Base-by-base conservation (phyloP, 257 asterid species). In the Salvia rosmarinus region DNA sequence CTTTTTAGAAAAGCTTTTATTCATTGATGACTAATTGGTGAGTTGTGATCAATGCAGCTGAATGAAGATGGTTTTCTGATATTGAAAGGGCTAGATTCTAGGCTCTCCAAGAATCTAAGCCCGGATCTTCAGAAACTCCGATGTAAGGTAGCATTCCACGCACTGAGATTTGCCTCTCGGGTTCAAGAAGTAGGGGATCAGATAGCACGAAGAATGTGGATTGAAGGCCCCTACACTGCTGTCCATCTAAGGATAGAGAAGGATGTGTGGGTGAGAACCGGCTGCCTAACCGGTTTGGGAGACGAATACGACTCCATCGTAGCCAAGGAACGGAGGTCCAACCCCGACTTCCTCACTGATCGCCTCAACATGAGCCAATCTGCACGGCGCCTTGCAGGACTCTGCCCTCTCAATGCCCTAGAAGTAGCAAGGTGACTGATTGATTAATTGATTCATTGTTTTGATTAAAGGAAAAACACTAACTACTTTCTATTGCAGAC, bases 71-170 rank as follows among this genome's bases (percentile, higher is more conserved):
- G 91, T 7, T 64, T 88, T 56, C 82, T 88, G 23, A 84, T 88
- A 75, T 17, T 88, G 69, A 87, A 87, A 79, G 90, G 90, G 42
- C 60, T 87, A 4, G 94, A 87, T 70, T 82, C 89, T 40, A 82
- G 85, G 71, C 89, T 87, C 75, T 85, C 91, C 40, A 85, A 84
- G 84, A 88, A 86, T 82, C 91, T 88, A 25, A 77, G 81, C 20
- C 79, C 82, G 4, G 95, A 88, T 73, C 87, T 88, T 70, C 95
- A 84, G 80, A 88, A 85, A 80, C 95, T 88, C 40, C 67, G 83
- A 5, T 88, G 91, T 46, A 82, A 85, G 91, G 92, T 87, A 49
- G 95, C 89, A 10, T 88, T 88, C 79, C 89, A 85, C 57, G 89
- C 88, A 28, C 52, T 88, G 69, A 79, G 83, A 81, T 88, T 88